Conservation (phyloP, 495 filamentous ascomycete genomes). For the Zalerion maritima region DNA sequence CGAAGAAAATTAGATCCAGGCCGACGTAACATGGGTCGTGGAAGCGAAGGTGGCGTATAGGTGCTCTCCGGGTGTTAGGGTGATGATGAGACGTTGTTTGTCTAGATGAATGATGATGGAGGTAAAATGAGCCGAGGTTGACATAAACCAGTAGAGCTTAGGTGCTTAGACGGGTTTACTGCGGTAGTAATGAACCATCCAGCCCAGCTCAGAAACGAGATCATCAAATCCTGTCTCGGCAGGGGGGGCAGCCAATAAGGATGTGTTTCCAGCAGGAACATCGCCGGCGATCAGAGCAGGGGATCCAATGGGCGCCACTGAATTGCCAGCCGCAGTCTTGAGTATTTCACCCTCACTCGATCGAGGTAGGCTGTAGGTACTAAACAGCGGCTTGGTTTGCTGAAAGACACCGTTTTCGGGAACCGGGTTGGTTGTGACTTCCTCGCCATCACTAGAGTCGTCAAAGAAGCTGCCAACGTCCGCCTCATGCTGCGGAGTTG, state of each 20-base stretch:
- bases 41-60: too few relatives aligned
- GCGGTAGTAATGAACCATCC: conserved; percentile 29
- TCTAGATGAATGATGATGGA: too few relatives aligned
- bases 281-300: conserved; percentile 15
- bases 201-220: conserved; percentile 28
- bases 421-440: conserved; percentile 1
- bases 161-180: conserved; percentile 13
- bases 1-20: too few relatives aligned
- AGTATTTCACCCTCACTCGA: too few relatives aligned
- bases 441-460: conserved; percentile 9
- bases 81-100: too few relatives aligned
- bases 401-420: conserved; percentile 6
- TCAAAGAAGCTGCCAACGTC: conserved; percentile 3
- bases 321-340: too few relatives aligned
- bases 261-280: conserved; percentile 12
- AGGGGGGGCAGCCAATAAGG: conserved; percentile 17
- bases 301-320: too few relatives aligned
- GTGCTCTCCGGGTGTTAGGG: too few relatives aligned
- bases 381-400: conserved; percentile 16
- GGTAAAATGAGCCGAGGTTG: too few relatives aligned
- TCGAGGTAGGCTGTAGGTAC: conserved; percentile 28
- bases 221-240: conserved; percentile 26
- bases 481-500: not conserved
- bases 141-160: too few relatives aligned
- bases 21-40: too few relatives aligned